A percentile compares a stretch with the other conserved stretches of the same genome.
phyloP scores from a whole-genome alignment of 306 rosid genomes.

The Cucurbita argyrosperma region DNA sequence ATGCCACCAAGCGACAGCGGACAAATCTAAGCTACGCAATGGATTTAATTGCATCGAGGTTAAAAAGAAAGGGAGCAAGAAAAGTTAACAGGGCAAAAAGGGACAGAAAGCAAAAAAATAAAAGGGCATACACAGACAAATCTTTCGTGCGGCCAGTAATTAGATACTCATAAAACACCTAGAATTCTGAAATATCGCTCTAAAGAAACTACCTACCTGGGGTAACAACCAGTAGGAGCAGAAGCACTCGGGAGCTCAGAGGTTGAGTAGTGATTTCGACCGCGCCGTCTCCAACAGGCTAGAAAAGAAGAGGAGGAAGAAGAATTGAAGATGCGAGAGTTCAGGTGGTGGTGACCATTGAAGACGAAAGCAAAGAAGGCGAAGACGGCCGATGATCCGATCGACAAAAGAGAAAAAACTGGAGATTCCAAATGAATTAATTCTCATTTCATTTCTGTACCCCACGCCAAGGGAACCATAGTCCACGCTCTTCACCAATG shows the following conservation, averaged over 20 bases:
- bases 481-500: not conserved
- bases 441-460: not conserved
- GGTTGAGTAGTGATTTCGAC: not conserved
- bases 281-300: not conserved
- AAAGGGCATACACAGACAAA: too few species aligned
- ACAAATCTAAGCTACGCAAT: not conserved
- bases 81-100: not conserved
- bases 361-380: not conserved
- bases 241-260: not conserved
- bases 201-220: not conserved
- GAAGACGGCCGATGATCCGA: not conserved
- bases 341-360: not conserved
- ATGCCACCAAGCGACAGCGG: not conserved
- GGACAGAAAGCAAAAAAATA: not conserved
- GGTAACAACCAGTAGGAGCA: not conserved
- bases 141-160: not conserved
- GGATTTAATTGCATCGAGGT: not conserved
- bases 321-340: not conserved
- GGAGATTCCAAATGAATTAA: not conserved
- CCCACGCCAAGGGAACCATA: not conserved
- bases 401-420: not conserved
- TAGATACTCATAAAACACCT: not conserved
- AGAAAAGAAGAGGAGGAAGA: not conserved
- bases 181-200: not conserved
- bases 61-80: not conserved